phyloP scores from a whole-genome alignment of 1,284 basidiomycete genomes.

The Athelia psychrophila region DNA sequence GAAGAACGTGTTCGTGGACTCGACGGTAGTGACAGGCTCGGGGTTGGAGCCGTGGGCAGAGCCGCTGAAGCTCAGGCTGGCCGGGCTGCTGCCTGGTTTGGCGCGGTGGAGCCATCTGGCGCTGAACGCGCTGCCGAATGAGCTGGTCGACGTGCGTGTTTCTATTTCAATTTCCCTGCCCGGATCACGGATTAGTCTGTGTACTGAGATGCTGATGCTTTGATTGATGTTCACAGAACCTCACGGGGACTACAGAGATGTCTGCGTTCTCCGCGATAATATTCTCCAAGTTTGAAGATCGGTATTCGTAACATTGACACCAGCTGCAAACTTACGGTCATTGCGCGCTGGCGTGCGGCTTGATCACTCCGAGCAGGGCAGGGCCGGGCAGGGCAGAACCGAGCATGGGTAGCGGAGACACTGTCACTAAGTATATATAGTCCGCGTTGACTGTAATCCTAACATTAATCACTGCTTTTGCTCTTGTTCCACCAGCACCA shows the following conservation, averaged over 20 bases:
- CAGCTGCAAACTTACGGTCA: no score
- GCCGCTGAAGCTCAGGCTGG: conserved; percentile 59
- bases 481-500: conserved; percentile 18
- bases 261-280: neutral
- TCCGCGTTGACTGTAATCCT: no score
- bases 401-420: no score
- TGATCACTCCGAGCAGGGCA: no score
- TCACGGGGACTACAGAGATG: neutral
- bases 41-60: conserved; percentile 25
- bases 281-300: conserved; percentile 1
- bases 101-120: conserved; percentile 75
- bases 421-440: no score
- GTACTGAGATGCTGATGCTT: no score
- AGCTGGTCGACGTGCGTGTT: conserved; percentile 74
- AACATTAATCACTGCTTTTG: no score
- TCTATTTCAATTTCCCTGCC: conserved; percentile 4
- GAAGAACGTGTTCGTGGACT: conserved; percentile 48
- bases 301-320: neutral
- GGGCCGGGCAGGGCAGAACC: no score
- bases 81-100: conserved; percentile 75
- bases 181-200: no score
- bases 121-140: conserved; percentile 74
- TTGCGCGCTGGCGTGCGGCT: no score
- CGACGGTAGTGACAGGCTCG: conserved; percentile 18
- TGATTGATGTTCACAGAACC: neutral